Base-by-base conservation (phyloP, 768 basidiomycete genomes). In the Tylopilus rubrobrunneus region DNA sequence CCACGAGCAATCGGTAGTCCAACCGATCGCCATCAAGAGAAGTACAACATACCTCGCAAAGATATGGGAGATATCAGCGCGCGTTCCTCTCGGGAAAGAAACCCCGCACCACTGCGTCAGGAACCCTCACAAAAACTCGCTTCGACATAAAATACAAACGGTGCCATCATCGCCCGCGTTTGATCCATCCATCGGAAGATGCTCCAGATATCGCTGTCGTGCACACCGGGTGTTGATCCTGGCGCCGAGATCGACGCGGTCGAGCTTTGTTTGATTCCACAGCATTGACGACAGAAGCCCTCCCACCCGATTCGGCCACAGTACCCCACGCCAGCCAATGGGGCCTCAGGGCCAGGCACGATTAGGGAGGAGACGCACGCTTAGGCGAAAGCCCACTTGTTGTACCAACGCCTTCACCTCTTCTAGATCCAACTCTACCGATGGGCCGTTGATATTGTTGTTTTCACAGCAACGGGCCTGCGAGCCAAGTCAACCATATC, bases 391-490 rank as follows among this genome's bases (percentile, higher is more conserved):
- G 0, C 96, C 94, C 11, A 97, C 80, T 45, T 74, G 72, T 23
- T 76, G 76, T 2, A 84, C 86, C 7, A 98, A 77, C 0, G 70
- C 69, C 65, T 93, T 96, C 36, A 97, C 79, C 64, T 98, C 94
- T 54, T 91, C 89, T n/a, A 98, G 72, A 62, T 86, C 87, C 17
- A 98, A 77, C 70, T 98, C 95, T 34, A 98, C 78, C 1, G 90
- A 92, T 0, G 84, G 78, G 58, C 96, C 92, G 57, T 84, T 83
- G 40, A 83, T 82, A 51, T 68, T 77, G 64, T 91, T 93, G 70
- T 96, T 95, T 65, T 98, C 95, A 98, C n/a, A 98, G 72, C 1
- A 96, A 73, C 0, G 96, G 96, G 3, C 95, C 94, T 87, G 42
- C 49, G 45, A 41, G 17, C 19, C 14, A 17, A n/a, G 5, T 21